A percentile compares a stretch with the other conserved stretches of the same genome.
phyloP scores from a whole-genome alignment of 2,329 filamentous ascomycete genomes.

The Immersiporthe knoxdaviesiana region DNA sequence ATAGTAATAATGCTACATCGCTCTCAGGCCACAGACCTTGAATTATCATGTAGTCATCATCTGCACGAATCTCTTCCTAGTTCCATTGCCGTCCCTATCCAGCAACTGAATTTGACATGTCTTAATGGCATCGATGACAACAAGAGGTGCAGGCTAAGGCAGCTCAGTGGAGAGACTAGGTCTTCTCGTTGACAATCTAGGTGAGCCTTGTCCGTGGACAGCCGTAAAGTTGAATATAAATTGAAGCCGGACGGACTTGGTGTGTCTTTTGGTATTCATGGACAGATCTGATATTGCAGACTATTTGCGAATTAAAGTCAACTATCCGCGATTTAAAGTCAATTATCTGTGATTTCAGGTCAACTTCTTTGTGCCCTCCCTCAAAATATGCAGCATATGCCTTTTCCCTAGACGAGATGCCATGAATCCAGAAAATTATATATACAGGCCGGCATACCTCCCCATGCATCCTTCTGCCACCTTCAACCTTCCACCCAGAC shows the following conservation, averaged over 20 bases:
- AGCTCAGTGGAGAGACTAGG: neutral
- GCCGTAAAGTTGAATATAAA: neutral
- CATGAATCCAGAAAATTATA: no score
- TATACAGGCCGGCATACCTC: no score
- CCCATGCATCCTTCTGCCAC: no score
- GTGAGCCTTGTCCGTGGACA: neutral
- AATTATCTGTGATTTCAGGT: no score
- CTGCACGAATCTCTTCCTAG: no score
- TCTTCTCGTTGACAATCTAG: neutral
- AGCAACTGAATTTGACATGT: neutral
- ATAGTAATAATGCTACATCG: no score
- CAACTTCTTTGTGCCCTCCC: neutral
- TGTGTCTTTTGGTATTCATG: neutral
- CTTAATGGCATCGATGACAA: neutral
- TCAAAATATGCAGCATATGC: neutral
- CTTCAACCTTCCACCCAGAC: no score
- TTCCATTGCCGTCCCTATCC: no score
- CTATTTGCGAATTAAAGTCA: no score
- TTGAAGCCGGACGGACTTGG: neutral
- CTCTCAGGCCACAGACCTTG: no score
- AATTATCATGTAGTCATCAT: no score
- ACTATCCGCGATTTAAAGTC: no score
- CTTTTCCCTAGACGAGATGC: neutral
- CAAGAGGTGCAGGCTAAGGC: neutral
- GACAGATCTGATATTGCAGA: neutral